Percentiles rank a stretch among this genome's conserved stretches.
phyloP scores from a whole-genome alignment of 2,329 filamentous ascomycete species.

The Penicillium sp. region DNA sequence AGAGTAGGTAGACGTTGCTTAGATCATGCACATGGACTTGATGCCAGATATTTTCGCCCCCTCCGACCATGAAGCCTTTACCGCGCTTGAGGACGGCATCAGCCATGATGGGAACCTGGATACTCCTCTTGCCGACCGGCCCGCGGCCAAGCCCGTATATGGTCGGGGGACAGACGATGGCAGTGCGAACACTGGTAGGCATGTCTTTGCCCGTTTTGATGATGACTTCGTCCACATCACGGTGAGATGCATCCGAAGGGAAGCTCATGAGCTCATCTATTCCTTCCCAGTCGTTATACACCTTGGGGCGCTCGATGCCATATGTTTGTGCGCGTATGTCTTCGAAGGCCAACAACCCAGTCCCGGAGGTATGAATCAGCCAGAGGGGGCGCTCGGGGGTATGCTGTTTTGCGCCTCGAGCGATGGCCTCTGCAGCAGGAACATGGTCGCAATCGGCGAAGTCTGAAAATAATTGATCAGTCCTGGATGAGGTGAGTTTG shows the following conservation, averaged over 20 bases:
- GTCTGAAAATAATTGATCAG: constrained; percentile 24
- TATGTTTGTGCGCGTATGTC: constrained; percentile 42
- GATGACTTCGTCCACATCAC: constrained; percentile 44
- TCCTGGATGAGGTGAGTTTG: background rate
- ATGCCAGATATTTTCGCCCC: constrained; percentile 43
- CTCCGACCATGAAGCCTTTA: constrained; percentile 42
- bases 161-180: constrained; percentile 42
- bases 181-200: constrained; percentile 32
- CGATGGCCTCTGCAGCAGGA: constrained; percentile 36
- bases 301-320: constrained; percentile 45
- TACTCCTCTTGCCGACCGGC: constrained; percentile 41
- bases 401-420: constrained; percentile 40
- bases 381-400: constrained; percentile 39
- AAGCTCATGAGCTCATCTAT: background rate
- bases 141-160: constrained; percentile 46
- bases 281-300: constrained; percentile 24
- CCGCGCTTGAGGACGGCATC: constrained; percentile 38
- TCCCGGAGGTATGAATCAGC: constrained; percentile 49
- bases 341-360: constrained; percentile 45
- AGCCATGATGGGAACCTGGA: constrained; percentile 41
- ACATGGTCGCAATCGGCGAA: constrained; percentile 32
- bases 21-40: constrained; percentile 46
- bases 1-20: constrained; percentile 37
- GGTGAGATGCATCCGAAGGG: constrained; percentile 28
- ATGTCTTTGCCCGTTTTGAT: constrained; percentile 26